Evolutionary conservation across 345 rosid species (phyloP), one percentile per base, ranked within the genome.

Genomic region (Linum trigynum): DNA sequence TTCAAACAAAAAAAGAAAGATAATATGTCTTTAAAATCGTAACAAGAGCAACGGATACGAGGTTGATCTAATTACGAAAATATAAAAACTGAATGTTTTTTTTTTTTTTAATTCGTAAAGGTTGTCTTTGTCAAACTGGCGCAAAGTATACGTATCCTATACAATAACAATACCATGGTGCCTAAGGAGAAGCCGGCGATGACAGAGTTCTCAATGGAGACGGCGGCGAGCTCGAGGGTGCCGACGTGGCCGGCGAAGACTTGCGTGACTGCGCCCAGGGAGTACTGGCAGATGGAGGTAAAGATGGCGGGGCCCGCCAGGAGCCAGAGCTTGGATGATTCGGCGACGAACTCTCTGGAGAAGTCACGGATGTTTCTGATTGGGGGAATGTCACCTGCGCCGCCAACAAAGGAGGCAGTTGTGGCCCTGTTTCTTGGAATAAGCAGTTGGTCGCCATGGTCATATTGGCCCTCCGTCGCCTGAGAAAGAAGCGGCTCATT

Each of bases 271-370:
- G 97, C 97, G 8, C 98, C 98, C 8, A 92, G 96, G 16, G 97
- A 87, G 78, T 92, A 92, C 64, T 86, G 88, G 67, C 77, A 81
- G 32, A 87, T 0, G 55, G 87, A 74, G 64, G 98, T 92, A 85
- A 90, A 92, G 74, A 92, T 86, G 78, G 98, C 98, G 0, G 98
- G 97, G 23, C 88, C 94, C 1, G 98, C 97, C 0, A 92, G 78
- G 80, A 65, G 83, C 98, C 98, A 90, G 3, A 92, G 81, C 72
- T 85, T 92, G 70, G 78, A 83, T 38, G 78, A 61, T 65, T 92
- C 97, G 4, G 39, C 59, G 43, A 43, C 42, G 72, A 81, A 92
- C 73, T 87, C 86, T 7, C 76, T 76, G 57, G 63, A 70, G 77
- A 92, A 90, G 32, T 71, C 88, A 0, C 69, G 59, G 65, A 69